These are phyloP conservation scores for fission yeast (Schizosaccharomyces pombe) DNA, from an alignment of 805 yeast genomes.

Conservation along the genomic window ASM294v3 CU329670.1:4892001-4892500, in stretches of 20 bases:
- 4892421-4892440: conserved; percentile 97
- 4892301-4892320: neutral
- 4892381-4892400: conserved; percentile 90
- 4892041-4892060: conserved; percentile 27
- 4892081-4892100: conserved; percentile 68
- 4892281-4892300: neutral
- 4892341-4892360: conserved; percentile 77
- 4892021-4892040: conserved; percentile 15
- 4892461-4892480: conserved; percentile 86
- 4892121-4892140: neutral
- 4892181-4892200: neutral
- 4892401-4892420: conserved; percentile 68
- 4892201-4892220: neutral
- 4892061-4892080: conserved; percentile 56
- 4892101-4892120: conserved; percentile 34
- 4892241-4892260: conserved; percentile 5
- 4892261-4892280: conserved; percentile 10
- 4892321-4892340: conserved; percentile 23
- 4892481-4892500: conserved; percentile 64
- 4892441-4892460: conserved; percentile 91
- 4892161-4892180: neutral
- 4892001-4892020: conserved; percentile 55
- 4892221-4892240: conserved; percentile 11
- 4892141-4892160: neutral
- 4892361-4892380: conserved; percentile 92